Conservation (phyloP, 805 yeast genomes). For the Pichia thaimueangensis region DNA sequence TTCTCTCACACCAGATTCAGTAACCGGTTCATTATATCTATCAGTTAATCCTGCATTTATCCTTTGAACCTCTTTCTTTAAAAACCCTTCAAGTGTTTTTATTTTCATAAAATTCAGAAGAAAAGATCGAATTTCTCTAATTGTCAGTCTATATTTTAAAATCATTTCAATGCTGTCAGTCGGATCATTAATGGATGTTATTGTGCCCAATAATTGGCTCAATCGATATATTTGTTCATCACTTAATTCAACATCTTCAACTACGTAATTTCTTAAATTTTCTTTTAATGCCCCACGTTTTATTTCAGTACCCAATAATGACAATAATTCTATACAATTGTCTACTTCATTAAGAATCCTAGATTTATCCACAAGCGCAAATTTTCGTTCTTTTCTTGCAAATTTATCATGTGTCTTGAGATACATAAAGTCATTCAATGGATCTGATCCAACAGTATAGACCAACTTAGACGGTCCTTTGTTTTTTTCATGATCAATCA, state of each 20-base stretch:
- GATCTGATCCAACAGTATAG: slow-evolving; percentile 28
- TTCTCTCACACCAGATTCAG: slow-evolving; percentile 11
- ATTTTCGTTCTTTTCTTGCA: slow-evolving; percentile 58
- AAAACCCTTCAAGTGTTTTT: slow-evolving; percentile 30
- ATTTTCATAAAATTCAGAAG: slow-evolving; percentile 33
- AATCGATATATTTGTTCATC: slow-evolving; percentile 10
- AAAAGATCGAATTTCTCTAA: slow-evolving; percentile 38
- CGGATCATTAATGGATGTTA: slow-evolving; percentile 45
- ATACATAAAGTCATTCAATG: slow-evolving; percentile 41
- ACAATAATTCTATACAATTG: slow-evolving; percentile 40
- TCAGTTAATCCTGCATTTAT: slow-evolving; percentile 17
- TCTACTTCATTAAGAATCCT: slow-evolving; percentile 53
- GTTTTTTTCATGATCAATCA: slow-evolving; percentile 16
- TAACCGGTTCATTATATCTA: slow-evolving; percentile 10
- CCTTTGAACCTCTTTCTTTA: slow-evolving; percentile 18
- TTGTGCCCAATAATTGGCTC: slow-evolving; percentile 9
- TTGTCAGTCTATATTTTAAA: slow-evolving; percentile 45
- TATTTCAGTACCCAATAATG: slow-evolving; percentile 25
- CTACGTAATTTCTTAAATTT: slow-evolving; percentile 5
- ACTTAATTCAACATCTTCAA: slow-evolving; percentile 9
- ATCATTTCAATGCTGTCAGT: slow-evolving; percentile 44
- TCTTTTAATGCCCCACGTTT: slow-evolving; percentile 12
- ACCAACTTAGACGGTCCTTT: slow-evolving; percentile 4
- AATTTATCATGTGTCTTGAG: slow-evolving; percentile 48
- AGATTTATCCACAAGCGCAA: slow-evolving; percentile 48